Base-by-base conservation (phyloP, 2,329 filamentous ascomycete genomes). In the Cladophialophora exuberans region DNA sequence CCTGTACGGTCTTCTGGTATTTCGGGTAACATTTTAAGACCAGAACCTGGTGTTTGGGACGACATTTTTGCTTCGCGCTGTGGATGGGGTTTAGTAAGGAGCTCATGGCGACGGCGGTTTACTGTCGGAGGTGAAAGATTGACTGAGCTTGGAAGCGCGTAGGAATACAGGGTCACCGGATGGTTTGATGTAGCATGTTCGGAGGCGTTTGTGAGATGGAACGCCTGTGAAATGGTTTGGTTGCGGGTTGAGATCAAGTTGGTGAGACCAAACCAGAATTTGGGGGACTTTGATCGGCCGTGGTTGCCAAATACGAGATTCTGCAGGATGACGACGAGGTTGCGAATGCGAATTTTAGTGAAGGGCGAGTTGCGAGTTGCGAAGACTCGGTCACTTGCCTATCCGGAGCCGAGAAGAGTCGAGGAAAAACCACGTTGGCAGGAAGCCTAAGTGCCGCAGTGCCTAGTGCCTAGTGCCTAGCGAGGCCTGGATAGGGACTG, bases 11-110 rank as follows among this genome's bases (percentile, higher is more conserved):
- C 76, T 97, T 97, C 62, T 89, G 89, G 62, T 89, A 92, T 65
- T 88, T 88, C 35, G 94, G 94, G 73, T 97, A 99, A 79, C 93
- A 97, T 77, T 96, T 97, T 63, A 97, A 83, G 64, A 97, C 87
- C 59, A 97, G 80, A 65, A 97, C 89, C 81, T 97, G 93, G 76
- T 99, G 94, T 79, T 97, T 97, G 23, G 94, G 93, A 57, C 93
- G 90, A 73, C 78, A 81, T 64, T 78, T 80, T 70, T 85, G 81
- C 62, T 82, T 80, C 64, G 83, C 75, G 59, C 80, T 74, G 67
- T 83, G 76, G 78, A 84, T 84, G 55, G 64, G 63, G 52, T 62
- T 60, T 26, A 65, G 54, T 41, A 59, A 52, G 42, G 62, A 60
- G 45, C 57, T 62, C 62, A 65, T 65, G 38, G 48, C 39, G 52